Evolutionary conservation across 192 early-diverging fungal genomes (phyloP).

Genomic region (Irineochytrium annulatum): DNA sequence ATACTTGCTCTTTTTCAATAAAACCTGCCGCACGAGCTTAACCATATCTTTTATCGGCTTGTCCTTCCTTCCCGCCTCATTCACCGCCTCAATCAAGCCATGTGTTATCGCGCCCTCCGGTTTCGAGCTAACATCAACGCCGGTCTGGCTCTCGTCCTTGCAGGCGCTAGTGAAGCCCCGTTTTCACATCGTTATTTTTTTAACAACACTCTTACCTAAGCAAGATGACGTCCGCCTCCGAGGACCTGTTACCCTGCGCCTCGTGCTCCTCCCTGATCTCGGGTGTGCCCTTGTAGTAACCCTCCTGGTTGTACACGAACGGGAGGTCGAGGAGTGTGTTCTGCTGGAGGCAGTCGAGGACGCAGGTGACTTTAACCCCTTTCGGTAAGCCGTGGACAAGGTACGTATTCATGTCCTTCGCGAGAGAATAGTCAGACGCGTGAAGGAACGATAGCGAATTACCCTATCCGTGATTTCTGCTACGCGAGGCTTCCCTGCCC

Average conservation of each 20-base stretch:
- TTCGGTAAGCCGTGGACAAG: slow-evolving; percentile 55
- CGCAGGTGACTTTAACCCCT: slow-evolving; percentile 55
- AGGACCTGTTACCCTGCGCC: background rate
- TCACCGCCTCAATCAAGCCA: background rate
- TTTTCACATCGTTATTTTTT: background rate
- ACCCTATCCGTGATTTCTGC: too few relatives aligned
- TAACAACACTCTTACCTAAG: background rate
- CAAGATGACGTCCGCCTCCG: background rate
- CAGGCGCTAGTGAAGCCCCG: background rate
- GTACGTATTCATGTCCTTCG: slow-evolving; percentile 45
- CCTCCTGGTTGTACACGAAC: background rate
- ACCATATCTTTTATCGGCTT: too few relatives aligned
- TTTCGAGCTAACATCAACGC: background rate
- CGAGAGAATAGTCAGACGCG: too few relatives aligned
- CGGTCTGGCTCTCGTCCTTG: background rate
- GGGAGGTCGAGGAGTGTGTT: background rate
- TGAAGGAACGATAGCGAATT: too few relatives aligned
- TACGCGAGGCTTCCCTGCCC: too few relatives aligned
- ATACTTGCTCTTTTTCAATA: background rate
- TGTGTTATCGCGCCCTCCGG: background rate
- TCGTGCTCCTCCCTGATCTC: background rate
- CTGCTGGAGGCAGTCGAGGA: slow-evolving; percentile 60
- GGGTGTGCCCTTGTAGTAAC: background rate
- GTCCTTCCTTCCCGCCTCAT: too few relatives aligned
- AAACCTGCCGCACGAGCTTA: background rate